Base-by-base conservation (phyloP, 495 filamentous ascomycete species). In the Aspergillus funiculosus region DNA sequence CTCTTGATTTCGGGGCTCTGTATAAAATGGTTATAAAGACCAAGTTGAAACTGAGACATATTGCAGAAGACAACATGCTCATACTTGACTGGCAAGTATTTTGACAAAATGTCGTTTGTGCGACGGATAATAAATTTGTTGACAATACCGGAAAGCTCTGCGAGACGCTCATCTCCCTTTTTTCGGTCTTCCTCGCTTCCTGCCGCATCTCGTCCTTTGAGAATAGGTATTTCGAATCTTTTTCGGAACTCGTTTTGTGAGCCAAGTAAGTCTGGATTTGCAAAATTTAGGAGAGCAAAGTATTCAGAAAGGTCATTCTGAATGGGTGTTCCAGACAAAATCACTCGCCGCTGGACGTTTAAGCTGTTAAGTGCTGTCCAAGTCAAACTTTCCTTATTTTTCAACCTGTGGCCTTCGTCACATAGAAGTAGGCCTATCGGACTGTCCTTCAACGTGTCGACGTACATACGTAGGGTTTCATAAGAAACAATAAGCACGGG, bases 41-140 rank as follows among this genome's bases (percentile, higher is more conserved):
- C 86, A 32, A 89, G 71, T 61, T 99, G 92, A 68, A 99, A 97
- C 0, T 85, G 82, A 17, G 90, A 83, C 24, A 95, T 76, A 56
- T 94, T 94, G 74, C 92, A 99, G 71, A 99, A 99, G n/a, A 99
- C 94, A 21, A 99, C 92, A 64, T 99, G 92, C 58, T 99, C 92
- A 67, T 99, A 99, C 68, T 99, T 99, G 67, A 97, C 80, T 2
- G 92, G 94, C 36, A 99, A 76, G 64, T 99, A 99, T 61, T 99
- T 97, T 28, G 91, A 95, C 14, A 99, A 69, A 42, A 99, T 91
- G 59, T 99, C 92, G 74, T 99, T 99, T 0, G 91, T 97, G 20
- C 92, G 82, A 31, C 92, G 86, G 59, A 99, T 99, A 64, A 99
- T 96, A 72, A 97, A 99, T 56, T 94, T 95, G 69, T 97, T 96